Evolutionary conservation across 2,329 filamentous ascomycete genomes (phyloP), one percentile per base, ranked within the genome.

Genomic region (Blastomyces percursus): DNA sequence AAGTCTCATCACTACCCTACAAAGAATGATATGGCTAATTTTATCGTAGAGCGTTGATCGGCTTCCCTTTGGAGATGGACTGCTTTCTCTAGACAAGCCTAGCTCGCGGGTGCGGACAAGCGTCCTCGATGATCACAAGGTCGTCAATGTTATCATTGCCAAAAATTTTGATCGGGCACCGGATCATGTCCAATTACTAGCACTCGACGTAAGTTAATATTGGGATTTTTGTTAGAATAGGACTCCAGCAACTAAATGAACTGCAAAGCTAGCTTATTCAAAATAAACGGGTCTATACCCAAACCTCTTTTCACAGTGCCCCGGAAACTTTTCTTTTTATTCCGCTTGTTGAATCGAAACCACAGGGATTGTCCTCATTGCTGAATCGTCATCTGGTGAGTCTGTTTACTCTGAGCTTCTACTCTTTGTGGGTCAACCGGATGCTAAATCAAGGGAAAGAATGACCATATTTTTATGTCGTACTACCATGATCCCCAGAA

Each of bases 391-490:
- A 80, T 66, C 66, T 81, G 54, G 78, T 80, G 35, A 48, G 69
- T 62, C 62, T 9, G 30, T 42, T 11, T 35, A 11, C 40, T 21
- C 27, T 35, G 35, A n/a, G 8, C n/a, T 48, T 38, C 24, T 38
- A 14, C 42, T 30, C 30, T 35, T 12, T 11, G n/a, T 44, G 4
- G 19, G 7, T 7, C n/a, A 30, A 42, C 2, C 50, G 21, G 19
- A 12, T 27, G 21, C 46, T 51, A 35, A 61, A 38, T 48, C 24
- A 54, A 44, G 14, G 32, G 7, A 11, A 64, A 80, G 74, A 95
- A 91, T 69, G 91, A 97, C 64, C 85, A 89, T 66, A 87, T 97
- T 67, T 90, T 91, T 71, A 86, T 97, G 63, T 93, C 90, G 0
- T 92, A 97, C 73, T 90, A 86, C 77, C 91, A 97, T 70, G 82